Evolutionary conservation across 1,139 yeast genomes (phyloP).

Genomic region (Kodamaea derodonti): DNA sequence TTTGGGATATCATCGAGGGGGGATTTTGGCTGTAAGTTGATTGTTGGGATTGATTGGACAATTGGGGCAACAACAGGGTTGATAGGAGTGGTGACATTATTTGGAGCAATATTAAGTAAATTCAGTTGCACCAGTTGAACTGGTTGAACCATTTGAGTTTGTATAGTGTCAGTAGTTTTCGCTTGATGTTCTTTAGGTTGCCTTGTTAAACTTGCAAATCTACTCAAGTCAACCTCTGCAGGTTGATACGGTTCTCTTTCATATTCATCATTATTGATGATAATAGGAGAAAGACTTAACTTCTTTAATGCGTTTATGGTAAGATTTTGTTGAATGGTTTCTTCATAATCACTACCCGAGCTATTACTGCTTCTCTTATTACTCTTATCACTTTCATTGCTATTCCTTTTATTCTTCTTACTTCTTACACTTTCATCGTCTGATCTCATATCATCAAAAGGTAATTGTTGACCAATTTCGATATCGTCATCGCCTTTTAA

Average conservation of each 20-base stretch:
- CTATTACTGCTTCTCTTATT: background rate
- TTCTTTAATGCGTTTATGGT: conserved; percentile 46
- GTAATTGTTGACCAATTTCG: conserved; percentile 43
- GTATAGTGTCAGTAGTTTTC: background rate
- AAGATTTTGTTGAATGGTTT: conserved; percentile 38
- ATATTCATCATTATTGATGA: conserved; percentile 18
- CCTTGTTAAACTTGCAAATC: conserved; percentile 46
- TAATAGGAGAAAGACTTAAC: conserved; percentile 42
- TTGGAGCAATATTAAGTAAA: background rate
- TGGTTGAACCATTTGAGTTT: background rate
- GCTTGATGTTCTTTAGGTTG: too few species aligned
- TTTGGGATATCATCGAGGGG: conserved; percentile 1
- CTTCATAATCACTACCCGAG: conserved; percentile 19
- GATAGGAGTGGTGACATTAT: background rate
- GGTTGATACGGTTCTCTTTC: conserved; percentile 43
- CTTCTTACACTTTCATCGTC: conserved; percentile 1
- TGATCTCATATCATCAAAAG: conserved; percentile 28
- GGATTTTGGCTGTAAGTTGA: too few species aligned
- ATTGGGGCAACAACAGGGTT: background rate
- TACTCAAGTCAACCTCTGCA: conserved; percentile 50
- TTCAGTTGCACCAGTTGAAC: background rate
- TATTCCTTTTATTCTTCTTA: background rate
- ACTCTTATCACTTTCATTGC: background rate
- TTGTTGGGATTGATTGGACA: background rate
- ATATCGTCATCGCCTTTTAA: conserved; percentile 28